Evolutionary conservation across 371 early-diverging fungal species (phyloP).

Genomic region (Mortierella polycephala): DNA sequence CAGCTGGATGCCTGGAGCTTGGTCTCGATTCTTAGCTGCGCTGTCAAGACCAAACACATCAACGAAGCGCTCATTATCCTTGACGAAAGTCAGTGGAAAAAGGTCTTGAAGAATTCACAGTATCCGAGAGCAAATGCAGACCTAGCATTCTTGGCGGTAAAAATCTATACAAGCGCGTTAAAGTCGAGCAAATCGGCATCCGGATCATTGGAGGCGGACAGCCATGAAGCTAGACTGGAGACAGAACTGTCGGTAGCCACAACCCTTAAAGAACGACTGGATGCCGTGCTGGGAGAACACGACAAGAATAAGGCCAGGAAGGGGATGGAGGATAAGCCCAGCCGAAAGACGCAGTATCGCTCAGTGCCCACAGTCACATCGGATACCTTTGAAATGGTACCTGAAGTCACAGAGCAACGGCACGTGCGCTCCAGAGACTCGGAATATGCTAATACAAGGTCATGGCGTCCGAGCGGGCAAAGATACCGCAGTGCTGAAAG

Average conservation of each 20-base stretch:
- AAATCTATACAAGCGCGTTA: conserved; percentile 20
- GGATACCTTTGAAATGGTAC: too few relatives aligned
- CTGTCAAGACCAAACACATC: conserved; percentile 39
- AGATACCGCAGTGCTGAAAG: too few relatives aligned
- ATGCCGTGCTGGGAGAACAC: neutral
- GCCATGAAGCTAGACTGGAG: conserved; percentile 2
- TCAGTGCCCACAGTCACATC: neutral
- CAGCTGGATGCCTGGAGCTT: conserved; percentile 41
- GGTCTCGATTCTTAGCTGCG: conserved; percentile 28
- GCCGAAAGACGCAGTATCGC: neutral
- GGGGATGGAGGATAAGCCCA: conserved; percentile 1
- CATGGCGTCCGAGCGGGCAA: too few relatives aligned
- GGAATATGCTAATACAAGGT: too few relatives aligned
- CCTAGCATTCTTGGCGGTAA: conserved; percentile 25
- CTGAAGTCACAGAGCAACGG: too few relatives aligned
- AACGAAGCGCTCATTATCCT: conserved; percentile 32
- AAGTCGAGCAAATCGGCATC: conserved; percentile 35
- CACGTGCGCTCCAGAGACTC: too few relatives aligned
- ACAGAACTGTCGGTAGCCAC: conserved; percentile 5
- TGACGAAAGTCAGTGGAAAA: conserved; percentile 19
- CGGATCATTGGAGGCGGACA: conserved; percentile 24
- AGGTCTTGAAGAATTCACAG: conserved; percentile 13
- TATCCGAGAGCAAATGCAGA: conserved; percentile 44
- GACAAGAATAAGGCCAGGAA: conserved; percentile 1
- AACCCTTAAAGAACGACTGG: neutral